Percentiles rank a stretch among this genome's conserved stretches.
These are phyloP conservation scores for Iberis pinnata DNA, from an alignment of 345 rosid genomes.

Conservation along the genomic window DNA sequence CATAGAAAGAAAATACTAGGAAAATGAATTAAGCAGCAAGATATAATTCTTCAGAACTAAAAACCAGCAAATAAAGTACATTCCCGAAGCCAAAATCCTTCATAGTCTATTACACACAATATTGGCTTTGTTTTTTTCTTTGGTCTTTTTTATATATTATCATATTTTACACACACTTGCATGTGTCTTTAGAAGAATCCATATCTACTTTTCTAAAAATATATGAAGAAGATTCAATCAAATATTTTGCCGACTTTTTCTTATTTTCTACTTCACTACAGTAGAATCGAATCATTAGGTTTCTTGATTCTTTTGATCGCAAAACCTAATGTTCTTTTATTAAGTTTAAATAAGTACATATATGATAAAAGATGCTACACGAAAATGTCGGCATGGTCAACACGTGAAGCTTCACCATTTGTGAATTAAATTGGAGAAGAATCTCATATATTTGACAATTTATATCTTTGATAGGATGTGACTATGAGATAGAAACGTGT, in stretches of 20 bases:
- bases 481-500: no score
- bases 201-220: slow-evolving; percentile 8
- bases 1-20: no score
- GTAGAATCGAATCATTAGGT: slow-evolving; percentile 11
- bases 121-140: neutral
- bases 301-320: slow-evolving; percentile 1
- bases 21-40: no score
- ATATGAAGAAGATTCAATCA: slow-evolving; percentile 21
- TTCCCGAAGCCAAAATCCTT: no score
- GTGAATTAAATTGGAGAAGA: slow-evolving; percentile 4
- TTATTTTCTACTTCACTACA: slow-evolving; percentile 19
- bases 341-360: slow-evolving; percentile 7
- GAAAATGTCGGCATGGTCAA: slow-evolving; percentile 15
- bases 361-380: slow-evolving; percentile 18
- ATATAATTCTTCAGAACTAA: no score
- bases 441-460: neutral
- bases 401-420: slow-evolving; percentile 21
- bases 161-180: slow-evolving; percentile 8
- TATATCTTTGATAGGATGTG: no score
- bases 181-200: neutral
- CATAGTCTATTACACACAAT: neutral
- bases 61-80: no score
- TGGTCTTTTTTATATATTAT: neutral
- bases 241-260: slow-evolving; percentile 16
- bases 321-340: neutral